Conservation (phyloP, 495 filamentous ascomycete species). For the Aspergillus homomorphus region DNA sequence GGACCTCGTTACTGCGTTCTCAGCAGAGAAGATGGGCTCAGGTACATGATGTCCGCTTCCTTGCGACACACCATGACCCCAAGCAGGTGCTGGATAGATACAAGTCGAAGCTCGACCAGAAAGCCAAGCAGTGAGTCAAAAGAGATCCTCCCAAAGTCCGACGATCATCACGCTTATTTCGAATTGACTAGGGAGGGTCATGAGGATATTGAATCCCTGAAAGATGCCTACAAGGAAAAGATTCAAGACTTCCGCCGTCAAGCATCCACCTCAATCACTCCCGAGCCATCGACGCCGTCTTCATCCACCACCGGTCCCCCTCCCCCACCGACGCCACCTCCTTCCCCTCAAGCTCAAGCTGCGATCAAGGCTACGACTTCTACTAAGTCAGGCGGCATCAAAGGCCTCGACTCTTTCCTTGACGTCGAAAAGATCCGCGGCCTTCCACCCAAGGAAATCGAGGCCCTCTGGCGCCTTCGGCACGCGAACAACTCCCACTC, state of each 20-base stretch:
- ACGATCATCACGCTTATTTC: neutral
- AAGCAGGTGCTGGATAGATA: constrained; percentile 78
- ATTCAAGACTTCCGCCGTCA: constrained; percentile 64
- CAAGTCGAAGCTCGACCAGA: constrained; percentile 75
- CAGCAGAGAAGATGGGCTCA: constrained; percentile 83
- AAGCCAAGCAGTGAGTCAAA: constrained; percentile 65
- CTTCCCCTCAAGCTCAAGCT: constrained; percentile 33
- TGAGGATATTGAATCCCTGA: constrained; percentile 68
- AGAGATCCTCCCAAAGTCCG: neutral
- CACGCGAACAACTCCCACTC: constrained; percentile 67
- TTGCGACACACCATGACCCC: constrained; percentile 62
- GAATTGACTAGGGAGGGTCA: constrained; percentile 64
- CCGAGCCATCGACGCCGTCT: constrained; percentile 36
- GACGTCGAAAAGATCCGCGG: constrained; percentile 70
- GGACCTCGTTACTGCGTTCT: constrained; percentile 28
- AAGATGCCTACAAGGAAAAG: constrained; percentile 77
- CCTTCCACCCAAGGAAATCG: constrained; percentile 79
- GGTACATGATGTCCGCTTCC: constrained; percentile 87
- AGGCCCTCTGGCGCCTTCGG: constrained; percentile 86
- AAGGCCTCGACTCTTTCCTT: constrained; percentile 77
- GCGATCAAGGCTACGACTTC: constrained; percentile 35
- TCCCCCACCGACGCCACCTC: constrained; percentile 29
- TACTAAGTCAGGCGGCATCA: constrained; percentile 55
- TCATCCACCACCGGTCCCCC: constrained; percentile 26
- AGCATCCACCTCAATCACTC: constrained; percentile 55